These are phyloP conservation scores for Neonectria magnoliae DNA, from an alignment of 2,329 filamentous ascomycete genomes.

Conservation along the genomic window DNA sequence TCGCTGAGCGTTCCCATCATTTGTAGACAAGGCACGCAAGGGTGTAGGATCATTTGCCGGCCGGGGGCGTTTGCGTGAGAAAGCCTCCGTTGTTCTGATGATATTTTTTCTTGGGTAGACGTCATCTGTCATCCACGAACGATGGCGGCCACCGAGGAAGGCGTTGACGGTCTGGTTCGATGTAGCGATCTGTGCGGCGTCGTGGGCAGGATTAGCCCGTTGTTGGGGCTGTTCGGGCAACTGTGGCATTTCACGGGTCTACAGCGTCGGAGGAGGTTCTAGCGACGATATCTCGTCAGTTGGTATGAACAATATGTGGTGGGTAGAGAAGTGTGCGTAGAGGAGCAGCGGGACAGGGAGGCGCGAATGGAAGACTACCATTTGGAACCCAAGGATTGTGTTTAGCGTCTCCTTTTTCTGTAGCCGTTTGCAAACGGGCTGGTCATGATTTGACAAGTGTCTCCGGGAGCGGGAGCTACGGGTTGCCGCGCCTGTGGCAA, in stretches of 20 bases:
- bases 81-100: conserved; percentile 11
- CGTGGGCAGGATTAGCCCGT: conserved; percentile 27
- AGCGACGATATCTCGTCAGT: conserved; percentile 18
- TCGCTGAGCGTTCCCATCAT: conserved; percentile 27
- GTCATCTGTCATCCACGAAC: conserved; percentile 42
- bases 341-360: not conserved
- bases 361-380: conserved; percentile 21
- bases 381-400: conserved; percentile 33
- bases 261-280: conserved; percentile 20
- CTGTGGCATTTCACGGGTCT: conserved; percentile 40
- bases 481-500: conserved; percentile 19
- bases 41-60: conserved; percentile 20
- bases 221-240: conserved; percentile 29
- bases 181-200: conserved; percentile 46
- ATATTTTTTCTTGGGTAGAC: conserved; percentile 19
- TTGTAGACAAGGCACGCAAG: conserved; percentile 9
- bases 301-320: not conserved
- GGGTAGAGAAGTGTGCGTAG: not conserved
- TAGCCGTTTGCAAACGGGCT: conserved; percentile 30
- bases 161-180: conserved; percentile 55
- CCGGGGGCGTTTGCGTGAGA: conserved; percentile 36
- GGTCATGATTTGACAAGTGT: conserved; percentile 36
- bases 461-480: conserved; percentile 5
- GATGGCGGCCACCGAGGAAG: conserved; percentile 50
- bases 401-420: conserved; percentile 41